A percentile compares a stretch with the other conserved stretches of the same genome.
Conservation (phyloP, 1,284 basidiomycete genomes). For the Trametes polyzona region DNA sequence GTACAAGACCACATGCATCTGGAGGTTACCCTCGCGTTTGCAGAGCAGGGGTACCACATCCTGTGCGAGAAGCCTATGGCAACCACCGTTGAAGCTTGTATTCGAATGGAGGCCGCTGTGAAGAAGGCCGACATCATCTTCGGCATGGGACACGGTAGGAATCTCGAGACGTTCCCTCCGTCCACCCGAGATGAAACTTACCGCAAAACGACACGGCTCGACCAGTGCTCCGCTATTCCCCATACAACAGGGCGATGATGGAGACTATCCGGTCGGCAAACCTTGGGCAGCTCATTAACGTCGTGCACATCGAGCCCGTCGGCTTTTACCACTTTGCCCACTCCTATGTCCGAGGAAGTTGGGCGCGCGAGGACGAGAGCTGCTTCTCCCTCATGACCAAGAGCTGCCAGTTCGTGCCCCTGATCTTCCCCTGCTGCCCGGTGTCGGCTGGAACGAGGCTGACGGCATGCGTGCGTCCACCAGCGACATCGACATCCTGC, state of each 20-base stretch:
- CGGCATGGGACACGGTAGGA: conserved; percentile 82
- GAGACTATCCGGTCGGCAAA: conserved; percentile 70
- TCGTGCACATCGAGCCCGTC: conserved; percentile 78
- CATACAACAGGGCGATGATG: conserved; percentile 74
- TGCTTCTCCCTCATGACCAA: conserved; percentile 88
- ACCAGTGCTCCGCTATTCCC: conserved; percentile 83
- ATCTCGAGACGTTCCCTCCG: background rate
- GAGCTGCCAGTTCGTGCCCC: conserved; percentile 74
- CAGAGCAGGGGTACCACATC: conserved; percentile 82
- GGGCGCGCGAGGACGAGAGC: conserved; percentile 69
- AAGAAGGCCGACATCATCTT: conserved; percentile 73
- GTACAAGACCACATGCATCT: conserved; percentile 81
- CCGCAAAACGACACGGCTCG: background rate
- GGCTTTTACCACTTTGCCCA: conserved; percentile 86
- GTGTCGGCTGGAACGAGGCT: background rate
- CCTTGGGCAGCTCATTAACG: conserved; percentile 79
- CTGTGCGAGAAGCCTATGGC: conserved; percentile 93
- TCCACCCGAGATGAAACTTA: background rate
- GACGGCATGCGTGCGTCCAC: background rate
- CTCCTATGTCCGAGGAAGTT: conserved; percentile 83
- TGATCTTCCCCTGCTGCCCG: too few relatives aligned
- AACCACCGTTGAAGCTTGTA: conserved; percentile 70
- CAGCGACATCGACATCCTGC: conserved; percentile 85
- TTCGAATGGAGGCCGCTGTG: conserved; percentile 75
- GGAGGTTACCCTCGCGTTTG: conserved; percentile 74